Conservation (phyloP, 108 stramenopile species). For the Nitzschia palea region DNA sequence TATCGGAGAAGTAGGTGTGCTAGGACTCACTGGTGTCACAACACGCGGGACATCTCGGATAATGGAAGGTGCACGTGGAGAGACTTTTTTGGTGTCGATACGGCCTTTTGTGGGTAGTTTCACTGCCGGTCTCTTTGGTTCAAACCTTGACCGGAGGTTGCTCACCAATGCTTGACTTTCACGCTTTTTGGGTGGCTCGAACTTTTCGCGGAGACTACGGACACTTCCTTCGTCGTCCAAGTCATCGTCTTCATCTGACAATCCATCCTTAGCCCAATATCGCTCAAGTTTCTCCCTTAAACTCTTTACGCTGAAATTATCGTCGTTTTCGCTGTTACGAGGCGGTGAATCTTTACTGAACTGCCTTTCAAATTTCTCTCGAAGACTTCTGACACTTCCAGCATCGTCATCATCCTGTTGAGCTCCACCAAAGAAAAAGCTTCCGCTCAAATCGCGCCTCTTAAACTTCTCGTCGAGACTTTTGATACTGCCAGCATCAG, state of each 20-base stretch:
- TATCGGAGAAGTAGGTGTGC: neutral
- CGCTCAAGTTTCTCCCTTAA: constrained; percentile 20
- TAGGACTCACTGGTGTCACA: neutral
- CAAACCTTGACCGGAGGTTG: constrained; percentile 23
- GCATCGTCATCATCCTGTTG: constrained; percentile 15
- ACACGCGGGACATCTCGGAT: too few relatives aligned
- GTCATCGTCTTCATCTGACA: neutral
- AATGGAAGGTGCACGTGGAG: too few relatives aligned
- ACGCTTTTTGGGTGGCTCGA: constrained; percentile 16
- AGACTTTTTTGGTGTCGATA: too few relatives aligned
- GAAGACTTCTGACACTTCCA: constrained; percentile 23
- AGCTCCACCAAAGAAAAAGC: too few relatives aligned
- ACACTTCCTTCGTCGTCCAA: constrained; percentile 36
- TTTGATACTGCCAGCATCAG: constrained; percentile 22
- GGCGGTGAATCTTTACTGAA: neutral
- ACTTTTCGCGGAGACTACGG: constrained; percentile 15
- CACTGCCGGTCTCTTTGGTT: constrained; percentile 11
- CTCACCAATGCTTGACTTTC: constrained; percentile 14
- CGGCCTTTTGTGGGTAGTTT: too few relatives aligned
- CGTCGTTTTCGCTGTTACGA: constrained; percentile 1
- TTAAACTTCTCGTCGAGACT: constrained; percentile 20
- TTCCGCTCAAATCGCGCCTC: neutral
- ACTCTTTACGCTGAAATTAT: constrained; percentile 27
- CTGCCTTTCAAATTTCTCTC: neutral
- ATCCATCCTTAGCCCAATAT: neutral